phyloP scores from a whole-genome alignment of 116 monocot species.

The Iris pallida region DNA sequence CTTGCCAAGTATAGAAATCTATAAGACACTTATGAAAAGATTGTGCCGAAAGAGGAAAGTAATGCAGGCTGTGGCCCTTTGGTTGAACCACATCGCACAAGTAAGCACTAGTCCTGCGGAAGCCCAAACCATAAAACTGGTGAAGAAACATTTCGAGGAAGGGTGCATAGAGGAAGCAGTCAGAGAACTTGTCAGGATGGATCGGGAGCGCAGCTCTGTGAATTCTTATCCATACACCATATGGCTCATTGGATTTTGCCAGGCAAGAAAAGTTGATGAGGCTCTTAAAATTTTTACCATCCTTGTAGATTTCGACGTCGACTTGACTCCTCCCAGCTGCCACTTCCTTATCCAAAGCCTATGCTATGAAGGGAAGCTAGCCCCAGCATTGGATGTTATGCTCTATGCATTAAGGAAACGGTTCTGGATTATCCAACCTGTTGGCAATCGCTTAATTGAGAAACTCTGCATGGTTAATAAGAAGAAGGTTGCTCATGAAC shows the following conservation, averaged over 20 bases:
- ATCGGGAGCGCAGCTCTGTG: constrained; percentile 12
- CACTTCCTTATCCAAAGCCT: constrained; percentile 47
- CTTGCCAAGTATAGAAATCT: constrained; percentile 41
- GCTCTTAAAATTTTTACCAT: constrained; percentile 50
- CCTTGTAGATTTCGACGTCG: constrained; percentile 44
- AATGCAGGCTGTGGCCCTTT: constrained; percentile 48
- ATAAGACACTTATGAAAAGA: constrained; percentile 46
- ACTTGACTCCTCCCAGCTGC: constrained; percentile 47
- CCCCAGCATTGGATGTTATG: constrained; percentile 54
- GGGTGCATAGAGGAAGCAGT: constrained; percentile 46
- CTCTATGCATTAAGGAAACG: constrained; percentile 54
- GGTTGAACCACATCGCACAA: constrained; percentile 48
- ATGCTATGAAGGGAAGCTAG: constrained; percentile 40
- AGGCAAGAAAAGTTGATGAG: constrained; percentile 36
- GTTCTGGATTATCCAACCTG: constrained; percentile 34
- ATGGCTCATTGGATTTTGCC: constrained; percentile 77
- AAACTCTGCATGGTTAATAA: constrained; percentile 36
- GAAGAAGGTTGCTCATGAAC: constrained; percentile 36
- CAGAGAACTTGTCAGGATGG: constrained; percentile 46
- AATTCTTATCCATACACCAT: constrained; percentile 52
- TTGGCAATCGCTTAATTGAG: constrained; percentile 61
- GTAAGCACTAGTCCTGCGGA: constrained; percentile 15
- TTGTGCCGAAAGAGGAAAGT: constrained; percentile 46
- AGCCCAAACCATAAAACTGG: constrained; percentile 20
- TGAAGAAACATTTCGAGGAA: constrained; percentile 34